Percentiles rank a stretch among this genome's conserved stretches.
These are phyloP conservation scores for Alternaria postmessia DNA, from an alignment of 2,329 filamentous ascomycete genomes.

Conservation along the genomic window DNA sequence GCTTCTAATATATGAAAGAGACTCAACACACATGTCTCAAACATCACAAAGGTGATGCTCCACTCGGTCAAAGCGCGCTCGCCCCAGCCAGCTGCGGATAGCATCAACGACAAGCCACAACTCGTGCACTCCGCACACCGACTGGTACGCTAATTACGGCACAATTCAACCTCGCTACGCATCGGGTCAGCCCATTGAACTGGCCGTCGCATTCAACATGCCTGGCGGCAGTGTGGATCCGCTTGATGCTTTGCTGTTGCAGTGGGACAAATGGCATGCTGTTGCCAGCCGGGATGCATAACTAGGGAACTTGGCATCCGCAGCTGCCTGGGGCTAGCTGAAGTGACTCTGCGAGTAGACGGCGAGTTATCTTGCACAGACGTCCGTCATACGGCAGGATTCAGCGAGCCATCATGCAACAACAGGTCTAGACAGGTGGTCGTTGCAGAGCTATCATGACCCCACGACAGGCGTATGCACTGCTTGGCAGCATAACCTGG, in stretches of 20 bases:
- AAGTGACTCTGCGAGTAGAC: background rate
- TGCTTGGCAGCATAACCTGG: slow-evolving; percentile 25
- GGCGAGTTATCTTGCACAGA: slow-evolving; percentile 17
- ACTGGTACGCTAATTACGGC: slow-evolving; percentile 26
- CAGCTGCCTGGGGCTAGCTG: slow-evolving; percentile 11
- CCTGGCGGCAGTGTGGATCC: slow-evolving; percentile 22
- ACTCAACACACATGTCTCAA: slow-evolving; percentile 20
- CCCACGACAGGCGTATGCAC: slow-evolving; percentile 8
- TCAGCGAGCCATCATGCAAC: slow-evolving; percentile 25
- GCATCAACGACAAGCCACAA: slow-evolving; percentile 24
- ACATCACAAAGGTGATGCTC: slow-evolving; percentile 17
- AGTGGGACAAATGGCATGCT: slow-evolving; percentile 10
- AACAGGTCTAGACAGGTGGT: slow-evolving; percentile 13
- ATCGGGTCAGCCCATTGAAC: slow-evolving; percentile 11
- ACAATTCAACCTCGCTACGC: slow-evolving; percentile 28
- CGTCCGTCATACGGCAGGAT: slow-evolving; percentile 1
- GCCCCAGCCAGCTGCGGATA: slow-evolving; percentile 28
- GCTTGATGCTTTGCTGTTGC: slow-evolving; percentile 19
- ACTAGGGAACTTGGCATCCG: slow-evolving; percentile 21
- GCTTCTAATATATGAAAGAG: slow-evolving; percentile 32
- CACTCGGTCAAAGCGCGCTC: slow-evolving; percentile 19
- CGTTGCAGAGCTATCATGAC: slow-evolving; percentile 15
- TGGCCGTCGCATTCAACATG: slow-evolving; percentile 13
- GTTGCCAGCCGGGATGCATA: background rate
- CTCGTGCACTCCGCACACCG: slow-evolving; percentile 23